phyloP scores from a whole-genome alignment of 2,329 filamentous ascomycete species.

The Westerdykella aurantiaca region DNA sequence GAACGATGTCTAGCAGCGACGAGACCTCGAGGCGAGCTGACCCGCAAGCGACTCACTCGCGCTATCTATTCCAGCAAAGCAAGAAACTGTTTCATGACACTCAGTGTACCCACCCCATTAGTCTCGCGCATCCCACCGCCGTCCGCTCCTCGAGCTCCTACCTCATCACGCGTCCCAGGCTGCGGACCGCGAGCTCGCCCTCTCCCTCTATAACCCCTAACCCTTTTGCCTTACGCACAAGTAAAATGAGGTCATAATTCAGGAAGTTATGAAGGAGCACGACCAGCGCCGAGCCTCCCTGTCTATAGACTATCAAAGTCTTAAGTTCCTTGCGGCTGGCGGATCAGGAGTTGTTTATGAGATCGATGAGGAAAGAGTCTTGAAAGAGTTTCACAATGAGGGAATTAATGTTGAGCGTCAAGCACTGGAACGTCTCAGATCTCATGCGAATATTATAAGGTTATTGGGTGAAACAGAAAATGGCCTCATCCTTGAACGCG shows the following conservation, averaged over 20 bases:
- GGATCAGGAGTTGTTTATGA: constrained; percentile 6
- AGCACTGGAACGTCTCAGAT: constrained; percentile 5
- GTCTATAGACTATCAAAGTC: constrained; percentile 1
- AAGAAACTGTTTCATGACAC: background rate
- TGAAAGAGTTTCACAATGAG: constrained; percentile 6
- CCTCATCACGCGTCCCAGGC: background rate
- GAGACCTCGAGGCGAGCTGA: too few species aligned
- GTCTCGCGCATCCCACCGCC: background rate
- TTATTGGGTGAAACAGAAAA: constrained; percentile 1
- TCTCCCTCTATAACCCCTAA: background rate
- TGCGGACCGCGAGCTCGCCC: background rate
- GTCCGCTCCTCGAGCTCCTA: background rate
- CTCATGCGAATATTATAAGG: constrained; percentile 5
- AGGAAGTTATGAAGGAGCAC: background rate
- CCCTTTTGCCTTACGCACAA: background rate
- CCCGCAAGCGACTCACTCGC: background rate
- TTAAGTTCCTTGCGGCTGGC: constrained; percentile 4
- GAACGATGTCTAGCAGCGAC: background rate
- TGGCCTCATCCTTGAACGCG: constrained; percentile 5
- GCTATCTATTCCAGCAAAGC: background rate
- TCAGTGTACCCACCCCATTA: background rate
- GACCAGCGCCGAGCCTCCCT: background rate
- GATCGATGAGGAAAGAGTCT: constrained; percentile 7
- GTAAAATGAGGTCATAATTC: background rate
- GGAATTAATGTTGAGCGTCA: constrained; percentile 5